These are phyloP conservation scores for Pichia ethanolica DNA, from an alignment of 805 yeast genomes.

Conservation along the genomic window DNA sequence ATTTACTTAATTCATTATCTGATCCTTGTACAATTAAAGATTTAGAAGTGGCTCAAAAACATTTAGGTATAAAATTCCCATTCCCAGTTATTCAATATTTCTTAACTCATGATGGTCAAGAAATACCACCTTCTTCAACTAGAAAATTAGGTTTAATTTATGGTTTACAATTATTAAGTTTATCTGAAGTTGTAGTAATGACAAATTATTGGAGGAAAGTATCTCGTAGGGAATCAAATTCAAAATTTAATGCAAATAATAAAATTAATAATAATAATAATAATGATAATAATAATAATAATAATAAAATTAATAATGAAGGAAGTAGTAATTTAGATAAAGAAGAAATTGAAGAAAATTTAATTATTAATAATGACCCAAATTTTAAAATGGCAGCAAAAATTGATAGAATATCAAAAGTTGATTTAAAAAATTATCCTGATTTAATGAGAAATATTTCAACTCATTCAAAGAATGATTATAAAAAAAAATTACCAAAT, in stretches of 20 bases:
- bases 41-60: conserved; percentile 69
- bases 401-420: conserved; percentile 10
- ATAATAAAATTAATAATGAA: not conserved
- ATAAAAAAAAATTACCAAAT: conserved; percentile 37
- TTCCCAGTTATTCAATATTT: conserved; percentile 66
- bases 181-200: conserved; percentile 70
- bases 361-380: conserved; percentile 11
- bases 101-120: conserved; percentile 83
- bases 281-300: too few relatives aligned
- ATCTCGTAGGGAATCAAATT: conserved; percentile 24
- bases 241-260: not conserved
- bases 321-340: not conserved
- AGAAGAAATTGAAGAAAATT: not conserved
- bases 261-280: not conserved
- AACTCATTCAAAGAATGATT: conserved; percentile 20
- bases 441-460: conserved; percentile 23
- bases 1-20: conserved; percentile 32
- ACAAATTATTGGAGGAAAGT: conserved; percentile 79
- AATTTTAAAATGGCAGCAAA: conserved; percentile 15
- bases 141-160: conserved; percentile 64
- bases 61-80: conserved; percentile 64
- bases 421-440: conserved; percentile 15
- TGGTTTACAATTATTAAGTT: conserved; percentile 68
- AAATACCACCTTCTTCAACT: conserved; percentile 55
- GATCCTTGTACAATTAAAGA: conserved; percentile 67